Evolutionary conservation across 768 basidiomycete genomes (phyloP).

Genomic region (Neoboletus subvelutipes): DNA sequence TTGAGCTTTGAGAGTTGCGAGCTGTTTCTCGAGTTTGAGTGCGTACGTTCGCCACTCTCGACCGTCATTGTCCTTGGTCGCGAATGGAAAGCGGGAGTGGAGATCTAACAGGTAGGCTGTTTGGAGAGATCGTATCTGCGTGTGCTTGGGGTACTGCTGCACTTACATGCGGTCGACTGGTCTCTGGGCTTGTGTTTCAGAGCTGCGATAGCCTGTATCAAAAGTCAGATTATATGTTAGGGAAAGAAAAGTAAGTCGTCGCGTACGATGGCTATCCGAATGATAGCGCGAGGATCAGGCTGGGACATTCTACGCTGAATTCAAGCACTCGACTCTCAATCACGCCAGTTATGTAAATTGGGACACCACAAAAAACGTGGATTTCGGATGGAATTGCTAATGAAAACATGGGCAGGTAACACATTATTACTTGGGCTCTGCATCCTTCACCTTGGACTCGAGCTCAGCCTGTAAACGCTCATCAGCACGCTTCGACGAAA

Average conservation of each 20-base stretch:
- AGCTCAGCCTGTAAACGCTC: conserved; percentile 26
- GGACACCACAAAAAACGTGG: background rate
- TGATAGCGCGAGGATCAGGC: conserved; percentile 11
- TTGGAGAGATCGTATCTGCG: background rate
- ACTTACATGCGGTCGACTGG: conserved; percentile 25
- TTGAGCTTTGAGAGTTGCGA: conserved; percentile 19
- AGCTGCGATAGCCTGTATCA: conserved; percentile 18
- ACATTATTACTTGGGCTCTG: conserved; percentile 23
- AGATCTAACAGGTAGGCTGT: conserved; percentile 32
- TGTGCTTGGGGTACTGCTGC: background rate
- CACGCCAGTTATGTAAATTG: background rate
- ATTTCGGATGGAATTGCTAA: conserved; percentile 2
- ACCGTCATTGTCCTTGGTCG: background rate
- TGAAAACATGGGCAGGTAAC: conserved; percentile 1
- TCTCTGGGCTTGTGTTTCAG: conserved; percentile 29
- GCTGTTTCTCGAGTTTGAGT: conserved; percentile 30
- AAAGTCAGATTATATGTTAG: background rate
- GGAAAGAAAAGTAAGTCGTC: background rate
- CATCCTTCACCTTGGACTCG: conserved; percentile 28
- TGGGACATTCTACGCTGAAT: conserved; percentile 4
- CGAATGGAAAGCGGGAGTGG: conserved; percentile 24
- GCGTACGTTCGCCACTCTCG: conserved; percentile 28
- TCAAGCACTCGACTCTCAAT: background rate
- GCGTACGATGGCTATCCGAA: conserved; percentile 29
- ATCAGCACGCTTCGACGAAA: conserved; percentile 13